Evolutionary conservation across 2,329 filamentous ascomycete species (phyloP), one percentile per base, ranked within the genome.

Genomic region (Rosellinia necatrix): DNA sequence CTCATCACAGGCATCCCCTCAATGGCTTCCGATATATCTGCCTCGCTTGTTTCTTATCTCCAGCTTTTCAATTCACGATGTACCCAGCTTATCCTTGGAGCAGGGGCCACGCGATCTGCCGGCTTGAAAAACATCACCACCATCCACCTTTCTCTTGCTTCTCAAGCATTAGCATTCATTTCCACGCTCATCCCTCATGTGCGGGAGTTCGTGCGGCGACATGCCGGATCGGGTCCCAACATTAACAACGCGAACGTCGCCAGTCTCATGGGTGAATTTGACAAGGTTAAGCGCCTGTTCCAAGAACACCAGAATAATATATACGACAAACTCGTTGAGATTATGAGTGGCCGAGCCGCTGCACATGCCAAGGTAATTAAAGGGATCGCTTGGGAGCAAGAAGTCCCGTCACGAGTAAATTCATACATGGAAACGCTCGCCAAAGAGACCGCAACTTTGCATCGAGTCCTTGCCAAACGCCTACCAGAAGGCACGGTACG

Each of bases 61-160:
- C 90, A 94, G 63, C 81, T 96, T 3, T 99, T 97, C 80, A 97
- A 99, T 72, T 97, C 92, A 2, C 88, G 94, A 17, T 92, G 92
- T 55, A 96, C 90, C n/a, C 94, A 99, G 71, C 83, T 99, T 55
- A 97, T 99, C 62, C 85, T 99, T 6, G 94, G 94, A 1, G 94
- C 94, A 1, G 94, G 94, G 4, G 94, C 94, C 3, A 97, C 91
- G 4, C 82, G 86, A 30, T 92, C 89, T 21, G 94, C 92, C 1
- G 93, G 93, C 0, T 78, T 99, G 17, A 96, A 92, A 71, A 97
- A 97, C 68, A 99, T 99, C 71, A 96, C 91, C 0, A 96, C 94
- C 0, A 94, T 94, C 66, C 93, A 99, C 74, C 82, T 99, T 1
- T 92, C 94, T 0, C 84, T 97, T 15, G 92, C 94, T 2, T 92